A percentile compares a stretch with the other conserved stretches of the same genome.
These are phyloP conservation scores for Aspergillus sparsus DNA, from an alignment of 495 filamentous ascomycete species.

Conservation along the genomic window DNA sequence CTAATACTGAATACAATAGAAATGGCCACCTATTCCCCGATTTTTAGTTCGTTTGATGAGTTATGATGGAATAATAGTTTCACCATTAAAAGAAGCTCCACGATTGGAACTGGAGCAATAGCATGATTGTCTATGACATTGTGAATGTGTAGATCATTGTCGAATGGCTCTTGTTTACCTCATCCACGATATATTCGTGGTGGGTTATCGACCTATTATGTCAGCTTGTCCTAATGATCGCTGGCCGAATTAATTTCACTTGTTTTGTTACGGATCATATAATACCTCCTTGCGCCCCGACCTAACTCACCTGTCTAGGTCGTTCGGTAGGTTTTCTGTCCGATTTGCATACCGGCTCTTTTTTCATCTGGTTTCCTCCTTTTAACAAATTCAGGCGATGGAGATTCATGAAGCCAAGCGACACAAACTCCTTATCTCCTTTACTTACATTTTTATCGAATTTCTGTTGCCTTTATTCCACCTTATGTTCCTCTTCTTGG, in stretches of 20 bases:
- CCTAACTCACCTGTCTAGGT: slow-evolving; percentile 2
- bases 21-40: slow-evolving; percentile 72
- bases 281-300: slow-evolving; percentile 5
- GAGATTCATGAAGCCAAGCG: neutral
- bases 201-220: slow-evolving; percentile 1
- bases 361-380: neutral
- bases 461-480: neutral
- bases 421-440: neutral
- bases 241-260: slow-evolving; percentile 24
- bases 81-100: slow-evolving; percentile 22
- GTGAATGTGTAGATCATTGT: slow-evolving; percentile 4
- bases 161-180: neutral
- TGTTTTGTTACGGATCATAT: slow-evolving; percentile 11
- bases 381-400: neutral
- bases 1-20: slow-evolving; percentile 42
- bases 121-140: slow-evolving; percentile 2
- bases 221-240: slow-evolving; percentile 25
- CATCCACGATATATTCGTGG: slow-evolving; percentile 6
- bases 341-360: neutral
- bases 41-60: slow-evolving; percentile 55
- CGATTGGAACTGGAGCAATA: slow-evolving; percentile 9
- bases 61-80: slow-evolving; percentile 44
- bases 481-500: neutral
- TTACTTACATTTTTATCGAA: neutral
- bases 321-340: neutral